These are phyloP conservation scores for Lobulomyces angularis DNA, from an alignment of 192 early-diverging fungal species.

Conservation along the genomic window DNA sequence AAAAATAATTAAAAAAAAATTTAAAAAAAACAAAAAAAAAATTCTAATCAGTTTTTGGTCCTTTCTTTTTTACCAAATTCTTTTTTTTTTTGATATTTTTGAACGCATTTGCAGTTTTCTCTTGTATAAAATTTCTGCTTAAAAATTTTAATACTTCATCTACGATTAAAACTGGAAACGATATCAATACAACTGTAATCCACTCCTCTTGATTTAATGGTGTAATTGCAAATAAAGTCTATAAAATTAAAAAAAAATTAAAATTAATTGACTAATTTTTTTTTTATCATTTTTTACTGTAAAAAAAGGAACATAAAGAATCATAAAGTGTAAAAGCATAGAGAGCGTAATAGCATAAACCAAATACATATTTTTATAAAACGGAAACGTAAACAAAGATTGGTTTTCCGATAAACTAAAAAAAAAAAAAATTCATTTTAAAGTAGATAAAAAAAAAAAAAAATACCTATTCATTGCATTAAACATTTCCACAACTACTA, in stretches of 20 bases:
- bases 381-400: slow-evolving; percentile 74
- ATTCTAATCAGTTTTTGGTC: too few species aligned
- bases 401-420: slow-evolving; percentile 79
- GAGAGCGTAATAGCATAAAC: slow-evolving; percentile 70
- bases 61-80: too few species aligned
- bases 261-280: slow-evolving; percentile 3
- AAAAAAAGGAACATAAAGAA: slow-evolving; percentile 97
- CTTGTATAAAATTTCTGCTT: slow-evolving; percentile 27
- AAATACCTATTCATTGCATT: slow-evolving; percentile 82
- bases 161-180: slow-evolving; percentile 77
- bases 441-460: not conserved
- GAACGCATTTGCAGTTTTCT: not conserved
- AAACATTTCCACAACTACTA: slow-evolving; percentile 98
- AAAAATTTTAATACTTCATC: slow-evolving; percentile 86
- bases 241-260: not conserved
- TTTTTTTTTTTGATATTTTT: too few species aligned
- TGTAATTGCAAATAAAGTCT: slow-evolving; percentile 73
- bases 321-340: slow-evolving; percentile 89
- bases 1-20: too few species aligned
- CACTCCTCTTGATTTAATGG: slow-evolving; percentile 81
- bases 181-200: slow-evolving; percentile 80
- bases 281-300: slow-evolving; percentile 23
- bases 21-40: too few species aligned
- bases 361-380: slow-evolving; percentile 85
- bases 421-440: not conserved